phyloP scores from a whole-genome alignment of 345 rosid genomes.

The Lepidium aucheri region DNA sequence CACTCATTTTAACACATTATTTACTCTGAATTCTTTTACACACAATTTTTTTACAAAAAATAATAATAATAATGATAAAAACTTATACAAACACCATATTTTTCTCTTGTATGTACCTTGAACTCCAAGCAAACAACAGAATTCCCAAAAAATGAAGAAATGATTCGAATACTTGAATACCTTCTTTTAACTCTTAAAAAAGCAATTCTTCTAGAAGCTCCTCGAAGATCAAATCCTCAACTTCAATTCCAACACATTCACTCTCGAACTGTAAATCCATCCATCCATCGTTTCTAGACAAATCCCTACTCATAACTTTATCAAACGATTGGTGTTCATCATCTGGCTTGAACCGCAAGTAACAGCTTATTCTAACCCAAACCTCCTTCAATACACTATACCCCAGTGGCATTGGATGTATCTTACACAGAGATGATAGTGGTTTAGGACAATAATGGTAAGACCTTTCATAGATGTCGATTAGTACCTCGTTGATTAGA shows the following conservation, averaged over 20 bases:
- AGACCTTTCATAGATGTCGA: slow-evolving; percentile 54
- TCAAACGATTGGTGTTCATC: slow-evolving; percentile 38
- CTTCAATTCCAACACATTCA: slow-evolving; percentile 64
- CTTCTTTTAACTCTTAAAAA: background rate
- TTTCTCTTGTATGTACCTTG: slow-evolving; percentile 14
- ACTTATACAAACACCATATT: background rate
- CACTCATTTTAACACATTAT: background rate
- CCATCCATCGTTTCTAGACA: slow-evolving; percentile 54
- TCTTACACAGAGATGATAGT: slow-evolving; percentile 40
- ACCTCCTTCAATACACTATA: slow-evolving; percentile 55
- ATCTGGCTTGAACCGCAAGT: slow-evolving; percentile 33
- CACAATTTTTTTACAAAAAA: background rate
- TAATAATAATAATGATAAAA: no score
- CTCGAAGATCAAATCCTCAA: slow-evolving; percentile 59
- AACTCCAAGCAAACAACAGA: slow-evolving; percentile 13
- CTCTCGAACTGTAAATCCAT: slow-evolving; percentile 70
- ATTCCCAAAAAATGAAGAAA: background rate
- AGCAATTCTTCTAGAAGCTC: slow-evolving; percentile 59
- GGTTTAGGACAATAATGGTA: slow-evolving; percentile 47
- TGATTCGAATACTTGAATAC: background rate
- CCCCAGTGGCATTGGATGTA: slow-evolving; percentile 54
- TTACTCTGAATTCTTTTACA: background rate
- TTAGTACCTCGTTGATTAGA: slow-evolving; percentile 60
- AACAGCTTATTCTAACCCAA: slow-evolving; percentile 53
- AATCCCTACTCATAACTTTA: slow-evolving; percentile 39